Conservation (phyloP, 2,329 filamentous ascomycete genomes). For the Aspergillus novoparasiticus region DNA sequence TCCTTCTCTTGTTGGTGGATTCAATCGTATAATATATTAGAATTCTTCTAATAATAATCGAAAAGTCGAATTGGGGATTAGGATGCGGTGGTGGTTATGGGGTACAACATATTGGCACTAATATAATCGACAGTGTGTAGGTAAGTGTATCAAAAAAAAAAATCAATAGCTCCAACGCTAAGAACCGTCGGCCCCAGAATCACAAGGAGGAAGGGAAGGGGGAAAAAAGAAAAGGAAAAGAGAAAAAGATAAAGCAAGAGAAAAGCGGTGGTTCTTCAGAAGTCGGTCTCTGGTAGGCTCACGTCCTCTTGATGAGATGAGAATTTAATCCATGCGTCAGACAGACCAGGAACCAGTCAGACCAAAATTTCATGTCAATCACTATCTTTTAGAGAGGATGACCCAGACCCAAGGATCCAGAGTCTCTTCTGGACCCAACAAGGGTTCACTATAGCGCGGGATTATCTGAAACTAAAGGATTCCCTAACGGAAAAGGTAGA, state of each 20-base stretch:
- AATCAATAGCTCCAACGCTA: not conserved
- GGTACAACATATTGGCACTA: slow-evolving; percentile 3
- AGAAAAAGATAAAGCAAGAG: not conserved
- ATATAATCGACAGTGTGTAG: not conserved
- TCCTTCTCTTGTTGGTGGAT: not conserved
- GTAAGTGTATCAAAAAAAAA: not conserved
- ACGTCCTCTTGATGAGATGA: not conserved
- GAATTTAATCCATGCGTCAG: not conserved
- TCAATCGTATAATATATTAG: not conserved
- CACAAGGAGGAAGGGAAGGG: not conserved
- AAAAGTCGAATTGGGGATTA: not conserved
- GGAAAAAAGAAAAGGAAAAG: not conserved
- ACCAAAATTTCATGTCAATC: not conserved
- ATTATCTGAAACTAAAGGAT: slow-evolving; percentile 7
- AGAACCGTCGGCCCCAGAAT: not conserved
- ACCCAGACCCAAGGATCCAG: slow-evolving; percentile 25
- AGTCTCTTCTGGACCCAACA: slow-evolving; percentile 16
- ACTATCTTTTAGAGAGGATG: not conserved
- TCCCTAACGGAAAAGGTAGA: not conserved
- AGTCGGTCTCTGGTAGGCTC: not conserved
- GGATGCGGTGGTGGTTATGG: not conserved
- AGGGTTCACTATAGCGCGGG: slow-evolving; percentile 1
- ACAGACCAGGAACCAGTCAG: not conserved
- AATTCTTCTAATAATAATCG: not conserved
- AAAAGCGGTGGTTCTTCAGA: not conserved